Evolutionary conservation across 2,329 filamentous ascomycete genomes (phyloP), one percentile per base, ranked within the genome.

Genomic region (Colletotrichum sp.): DNA sequence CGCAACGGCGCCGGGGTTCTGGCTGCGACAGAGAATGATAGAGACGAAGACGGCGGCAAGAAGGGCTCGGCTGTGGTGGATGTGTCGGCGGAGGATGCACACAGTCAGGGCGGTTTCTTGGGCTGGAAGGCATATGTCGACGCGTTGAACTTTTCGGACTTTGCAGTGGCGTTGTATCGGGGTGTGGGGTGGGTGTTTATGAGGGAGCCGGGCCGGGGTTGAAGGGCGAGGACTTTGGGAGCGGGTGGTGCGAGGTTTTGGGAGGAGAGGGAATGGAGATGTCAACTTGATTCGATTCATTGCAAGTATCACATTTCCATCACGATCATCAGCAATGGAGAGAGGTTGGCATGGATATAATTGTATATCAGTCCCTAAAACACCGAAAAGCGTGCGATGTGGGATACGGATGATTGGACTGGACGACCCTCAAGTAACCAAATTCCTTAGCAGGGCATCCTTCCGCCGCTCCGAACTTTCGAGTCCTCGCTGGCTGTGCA

Each of bases 241-340:
- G 9, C n/a, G 10, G 39, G 39, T 1, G 39, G 18, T 7, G 18
- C 18, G 0, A 48, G 0, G 5, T n/a, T 48, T 5, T n/a, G 18
- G 39, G 39, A 12, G 18, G 39, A 1, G 10, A 2, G 21, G 21
- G 21, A 12, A 48, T n/a, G 43, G 0, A 48, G 43, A 13, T 12
- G 18, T 12, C 0, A 21, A 39, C 1, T 0, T n/a, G 18, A 0
- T 21, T 48, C 18, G 5, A 48, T 48, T 0, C 6, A 3, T 48
- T 7, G 43, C 18, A 48, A 48, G 0, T 12, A 4, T n/a, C 18
- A 0, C 18, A n/a, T 48, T 18, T 48, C 3, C 18, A 12, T 48
- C 3, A 13, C 4, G 18, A 10, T 2, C 5, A 21, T 1, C 6
- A 21, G 43, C 3, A 4, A 48, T 18, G 43, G 18, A 48, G n/a